A percentile compares a stretch with the other conserved stretches of the same genome.
These are phyloP conservation scores for Graphium sp. DNA, from an alignment of 2,329 filamentous ascomycete genomes.

Conservation along the genomic window DNA sequence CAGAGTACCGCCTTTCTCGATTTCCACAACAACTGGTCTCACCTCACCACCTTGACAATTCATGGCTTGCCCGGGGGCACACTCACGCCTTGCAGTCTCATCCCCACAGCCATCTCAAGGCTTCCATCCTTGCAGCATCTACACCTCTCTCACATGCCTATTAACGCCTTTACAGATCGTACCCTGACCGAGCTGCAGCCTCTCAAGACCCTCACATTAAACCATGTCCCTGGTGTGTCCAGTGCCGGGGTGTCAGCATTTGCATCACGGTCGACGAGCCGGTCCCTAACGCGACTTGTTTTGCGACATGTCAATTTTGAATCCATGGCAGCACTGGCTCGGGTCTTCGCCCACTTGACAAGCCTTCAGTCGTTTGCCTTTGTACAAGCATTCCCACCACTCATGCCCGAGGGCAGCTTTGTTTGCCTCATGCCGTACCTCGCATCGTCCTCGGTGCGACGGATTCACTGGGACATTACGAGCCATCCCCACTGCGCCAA, in stretches of 20 bases:
- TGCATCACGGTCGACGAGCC: constrained; percentile 28
- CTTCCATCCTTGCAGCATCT: constrained; percentile 39
- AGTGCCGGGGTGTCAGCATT: constrained; percentile 38
- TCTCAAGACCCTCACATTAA: constrained; percentile 36
- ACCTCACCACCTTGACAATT: constrained; percentile 38
- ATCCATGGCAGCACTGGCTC: constrained; percentile 37
- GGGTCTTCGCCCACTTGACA: constrained; percentile 38
- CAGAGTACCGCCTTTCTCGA: constrained; percentile 28
- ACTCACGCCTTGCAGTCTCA: constrained; percentile 31
- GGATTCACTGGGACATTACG: constrained; percentile 50
- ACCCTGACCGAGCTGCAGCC: constrained; percentile 36
- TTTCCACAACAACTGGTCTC: constrained; percentile 35
- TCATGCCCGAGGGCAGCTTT: constrained; percentile 35
- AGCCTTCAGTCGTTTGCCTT: constrained; percentile 31
- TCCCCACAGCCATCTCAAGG: constrained; percentile 28
- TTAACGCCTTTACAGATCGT: constrained; percentile 37
- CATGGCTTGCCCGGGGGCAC: constrained; percentile 40
- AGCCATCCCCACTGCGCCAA: constrained; percentile 24
- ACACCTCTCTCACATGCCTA: constrained; percentile 39
- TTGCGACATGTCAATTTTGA: constrained; percentile 39
- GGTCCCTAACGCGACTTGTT: constrained; percentile 28
- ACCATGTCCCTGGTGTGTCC: constrained; percentile 37
- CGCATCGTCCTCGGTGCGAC: constrained; percentile 32
- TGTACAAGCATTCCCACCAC: constrained; percentile 35
- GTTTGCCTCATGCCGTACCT: constrained; percentile 49